Base-by-base conservation (phyloP, 345 rosid species). In the Citrus hindsii region DNA sequence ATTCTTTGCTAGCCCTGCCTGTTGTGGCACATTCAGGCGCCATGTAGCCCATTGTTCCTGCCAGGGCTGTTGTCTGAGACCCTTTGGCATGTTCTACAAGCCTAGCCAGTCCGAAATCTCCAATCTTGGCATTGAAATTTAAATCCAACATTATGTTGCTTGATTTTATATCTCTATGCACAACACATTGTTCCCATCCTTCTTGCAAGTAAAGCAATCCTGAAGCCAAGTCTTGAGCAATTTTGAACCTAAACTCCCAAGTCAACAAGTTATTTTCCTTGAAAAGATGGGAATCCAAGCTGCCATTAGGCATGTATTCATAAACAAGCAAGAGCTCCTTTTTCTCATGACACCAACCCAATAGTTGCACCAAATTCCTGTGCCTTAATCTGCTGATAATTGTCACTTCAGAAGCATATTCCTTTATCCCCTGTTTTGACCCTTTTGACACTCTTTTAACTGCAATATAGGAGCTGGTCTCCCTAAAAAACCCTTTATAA, bases 321-420 rank as follows among this genome's bases (percentile, higher is more conserved):
- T 78, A 82, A n/a, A 75, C 79, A 10, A 69, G 77, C 4, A 83
- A 4, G 30, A 85, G 69, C 56, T 83, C 77, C 3, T 64, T 79
- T 59, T 67, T 64, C 40, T 81, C 79, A 33, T 72, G 77, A 46
- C 83, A 85, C 88, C 86, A 83, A 4, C 86, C 79, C 0, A 81
- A 14, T 21, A 83, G 82, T 66, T 81, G 75, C 12, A 83, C 84
- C 69, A 83, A 60, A 69, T 86, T 83, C 51, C 62, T 70, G 9
- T 83, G 86, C 79, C 83, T 24, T 35, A 77, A 27, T 33, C 51
- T 74, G 68, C 86, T 81, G 30, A 86, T 81, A 70, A 79, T 77
- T 74, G 70, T 74, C 65, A 85, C 86, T 79, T 85, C 84, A 1
- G 78, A 67, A 10, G 73, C 71, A 9, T 65, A 78, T 28, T 62